Conservation (phyloP, 345 rosid species). For the Citrus inodora region DNA sequence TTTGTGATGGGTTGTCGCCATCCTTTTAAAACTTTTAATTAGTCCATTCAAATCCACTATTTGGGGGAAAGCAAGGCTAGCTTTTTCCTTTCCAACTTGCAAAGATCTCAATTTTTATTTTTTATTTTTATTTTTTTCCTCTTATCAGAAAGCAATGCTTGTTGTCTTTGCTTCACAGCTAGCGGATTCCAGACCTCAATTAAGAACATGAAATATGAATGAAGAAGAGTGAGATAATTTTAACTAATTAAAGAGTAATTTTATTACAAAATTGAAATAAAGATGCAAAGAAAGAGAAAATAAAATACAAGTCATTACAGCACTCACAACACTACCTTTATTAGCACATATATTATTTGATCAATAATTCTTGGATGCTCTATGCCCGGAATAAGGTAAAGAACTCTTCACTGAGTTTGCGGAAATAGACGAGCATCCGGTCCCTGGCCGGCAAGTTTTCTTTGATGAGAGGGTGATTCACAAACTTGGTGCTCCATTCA, state of each 20-base stretch:
- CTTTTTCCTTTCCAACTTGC: conserved; percentile 28
- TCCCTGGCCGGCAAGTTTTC: conserved; percentile 29
- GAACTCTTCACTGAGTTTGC: not conserved
- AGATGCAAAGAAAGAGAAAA: too few species aligned
- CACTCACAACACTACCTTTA: too few species aligned
- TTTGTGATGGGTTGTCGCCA: not conserved
- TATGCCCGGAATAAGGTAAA: too few species aligned
- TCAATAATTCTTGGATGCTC: too few species aligned
- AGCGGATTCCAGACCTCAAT: not conserved
- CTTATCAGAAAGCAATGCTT: not conserved
- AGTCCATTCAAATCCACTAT: not conserved
- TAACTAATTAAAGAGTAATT: too few species aligned
- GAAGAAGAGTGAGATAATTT: too few species aligned
- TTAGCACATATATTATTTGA: too few species aligned
- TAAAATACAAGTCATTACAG: not conserved
- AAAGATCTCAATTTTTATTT: conserved; percentile 8
- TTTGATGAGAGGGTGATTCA: conserved; percentile 22
- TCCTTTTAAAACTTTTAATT: not conserved
- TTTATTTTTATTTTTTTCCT: not conserved
- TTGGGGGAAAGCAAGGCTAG: not conserved
- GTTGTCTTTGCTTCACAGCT: conserved; percentile 13
- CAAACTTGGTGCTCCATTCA: conserved; percentile 25
- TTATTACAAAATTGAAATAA: too few species aligned
- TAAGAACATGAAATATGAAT: too few species aligned
- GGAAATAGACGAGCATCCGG: conserved; percentile 19